Evolutionary conservation across 352 stramenopile species (phyloP).

Genomic region (Phytopythium chamaehyphon): DNA sequence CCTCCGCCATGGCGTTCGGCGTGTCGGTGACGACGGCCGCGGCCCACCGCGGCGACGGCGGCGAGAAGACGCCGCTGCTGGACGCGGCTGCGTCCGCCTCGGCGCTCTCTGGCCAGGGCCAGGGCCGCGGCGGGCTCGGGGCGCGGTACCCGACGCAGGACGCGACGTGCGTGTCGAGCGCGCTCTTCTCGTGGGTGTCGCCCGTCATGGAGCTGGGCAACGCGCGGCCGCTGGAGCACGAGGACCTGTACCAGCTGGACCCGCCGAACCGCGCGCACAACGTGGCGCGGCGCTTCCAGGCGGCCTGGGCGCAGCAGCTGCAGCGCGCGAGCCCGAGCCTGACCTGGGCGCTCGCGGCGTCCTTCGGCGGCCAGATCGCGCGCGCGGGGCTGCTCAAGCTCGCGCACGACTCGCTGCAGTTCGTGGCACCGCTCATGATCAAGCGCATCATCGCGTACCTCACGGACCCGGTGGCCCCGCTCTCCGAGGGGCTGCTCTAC

Average conservation of each 20-base stretch:
- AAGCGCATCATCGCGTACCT: constrained; percentile 84
- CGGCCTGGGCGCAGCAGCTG: constrained; percentile 39
- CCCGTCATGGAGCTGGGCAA: constrained; percentile 84
- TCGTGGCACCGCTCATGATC: constrained; percentile 78
- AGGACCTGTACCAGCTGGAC: constrained; percentile 85
- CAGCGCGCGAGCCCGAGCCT: constrained; percentile 38
- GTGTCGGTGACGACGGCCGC: no score
- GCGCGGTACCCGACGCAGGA: constrained; percentile 64
- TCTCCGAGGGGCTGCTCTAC: constrained; percentile 58
- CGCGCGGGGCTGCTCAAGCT: constrained; percentile 69
- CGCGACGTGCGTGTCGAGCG: constrained; percentile 39
- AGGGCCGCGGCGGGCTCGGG: no score
- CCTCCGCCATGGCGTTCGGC: no score
- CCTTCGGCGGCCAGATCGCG: constrained; percentile 55
- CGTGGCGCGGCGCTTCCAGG: constrained; percentile 41
- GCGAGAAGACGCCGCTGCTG: no score
- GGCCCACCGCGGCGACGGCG: no score
- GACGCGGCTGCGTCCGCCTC: no score
- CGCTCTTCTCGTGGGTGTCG: constrained; percentile 88
- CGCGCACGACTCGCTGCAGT: constrained; percentile 80
- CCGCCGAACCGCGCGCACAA: constrained; percentile 53
- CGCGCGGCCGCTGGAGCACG: constrained; percentile 64
- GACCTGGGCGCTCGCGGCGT: constrained; percentile 33
- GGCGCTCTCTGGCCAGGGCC: no score
- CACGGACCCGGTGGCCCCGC: constrained; percentile 49